Evolutionary conservation across 805 yeast genomes (phyloP), one percentile per base, ranked within the genome.

Genomic region (Debaryomyces castellii): DNA sequence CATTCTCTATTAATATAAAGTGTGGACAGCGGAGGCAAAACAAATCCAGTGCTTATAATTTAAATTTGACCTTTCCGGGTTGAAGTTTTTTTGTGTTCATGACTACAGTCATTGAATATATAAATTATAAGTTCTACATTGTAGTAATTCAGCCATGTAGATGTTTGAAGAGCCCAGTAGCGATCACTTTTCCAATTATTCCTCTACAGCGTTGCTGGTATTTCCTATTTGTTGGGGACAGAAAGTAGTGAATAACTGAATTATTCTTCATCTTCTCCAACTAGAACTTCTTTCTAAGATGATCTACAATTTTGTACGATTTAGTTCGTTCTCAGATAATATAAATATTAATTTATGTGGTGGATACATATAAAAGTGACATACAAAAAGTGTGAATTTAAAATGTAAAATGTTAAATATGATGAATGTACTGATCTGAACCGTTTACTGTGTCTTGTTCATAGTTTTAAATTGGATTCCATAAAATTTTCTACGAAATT

Each of bases 1-100:
- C 25, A 25, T 44, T 53, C 51, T 45, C 58, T 43, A 51, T 63
- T 60, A 62, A 50, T 63, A 52, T 55, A 54, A 60, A 67, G 76
- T 71, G 75, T 71, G 76, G 76, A 71, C 75, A 71, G 66, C 72
- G 74, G 75, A 71, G 76, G 59, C 60, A 71, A 41, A 71, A 21
- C 21, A 53, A 61, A 34, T 17, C 18, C 43, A 24, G 43, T 41
- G 30, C 39, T 41, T 41, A 17, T 41, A 33, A 41, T 41, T 41
- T 16, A 41, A 33, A 32, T 41, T 23, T 17, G 33, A 34, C 23
- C 43, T 33, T 33, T 16, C 38, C 43, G 21, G 43, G 33, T 33
- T 33, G 23, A 39, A 33, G 24, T 41, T 23, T 40, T 28, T 30
- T 18, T 32, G 43, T 41, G 23, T 33, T 41, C 23, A 41, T 18